Base-by-base conservation (phyloP, 1,139 yeast genomes). In the Debaryomyces udenii region DNA sequence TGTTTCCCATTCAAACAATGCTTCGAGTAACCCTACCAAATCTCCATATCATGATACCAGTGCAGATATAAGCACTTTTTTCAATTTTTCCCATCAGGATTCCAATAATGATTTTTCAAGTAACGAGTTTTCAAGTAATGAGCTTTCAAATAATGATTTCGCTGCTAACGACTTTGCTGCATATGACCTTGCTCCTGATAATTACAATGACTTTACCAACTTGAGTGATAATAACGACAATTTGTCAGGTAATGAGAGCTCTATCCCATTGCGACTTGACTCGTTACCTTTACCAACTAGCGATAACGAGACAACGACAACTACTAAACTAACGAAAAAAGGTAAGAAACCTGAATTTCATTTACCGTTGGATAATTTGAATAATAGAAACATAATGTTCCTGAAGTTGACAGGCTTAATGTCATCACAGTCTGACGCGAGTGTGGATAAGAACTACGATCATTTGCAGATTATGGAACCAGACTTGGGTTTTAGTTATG, bases 401-500 rank as follows among this genome's bases (percentile, higher is more conserved):
- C 42, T 35, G 31, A 39, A 33, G 16, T 22, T 43, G 15, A 31
- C 44, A 9, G 40, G 41, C 15, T 18, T 44, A 10, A 30, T 37
- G 16, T 47, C 49, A 13, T 37, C 52, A 2, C 43, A 39, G 14
- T 41, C 51, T 1, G 48, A 47, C 16, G 27, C 50, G 9, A 45
- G 47, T 15, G 38, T 34, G 15, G 50, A 46, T 13, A 29, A 38
- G 22, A 40, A 40, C 29, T 41, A 49, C 28, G 49, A 43, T 15
- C 39, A 51, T 26, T 43, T 52, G 39, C 48, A 45, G 22, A 47
- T 53, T 16, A 40, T 50, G 30, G 62, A 59, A 23, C 53, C 61
- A 1, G 65, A 59, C 37, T 37, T 49, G 18, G 57, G 50, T 14
- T 33, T 31, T 11, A 37, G 31, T 11, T 47, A 44, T 9, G 38